phyloP scores from a whole-genome alignment of 805 yeast species.

The Saccharomycopsis guyanensis region DNA sequence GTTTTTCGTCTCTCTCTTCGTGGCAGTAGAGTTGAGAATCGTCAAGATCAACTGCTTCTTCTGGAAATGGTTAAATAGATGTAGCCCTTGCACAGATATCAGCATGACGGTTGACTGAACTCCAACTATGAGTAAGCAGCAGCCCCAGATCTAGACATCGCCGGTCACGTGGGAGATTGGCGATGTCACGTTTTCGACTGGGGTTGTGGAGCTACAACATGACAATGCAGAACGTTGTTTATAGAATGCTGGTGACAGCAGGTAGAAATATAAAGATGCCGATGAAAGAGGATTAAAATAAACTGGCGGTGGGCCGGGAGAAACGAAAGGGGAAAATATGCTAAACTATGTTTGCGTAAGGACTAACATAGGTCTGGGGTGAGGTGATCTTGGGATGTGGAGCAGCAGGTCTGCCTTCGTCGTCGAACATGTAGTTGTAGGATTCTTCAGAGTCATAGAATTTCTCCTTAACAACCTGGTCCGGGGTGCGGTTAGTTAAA shows the following conservation, averaged over 20 bases:
- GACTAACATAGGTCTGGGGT: no score
- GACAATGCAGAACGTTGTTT: no score
- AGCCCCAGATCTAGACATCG: no score
- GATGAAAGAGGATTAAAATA: no score
- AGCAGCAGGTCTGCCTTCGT: constrained; percentile 2
- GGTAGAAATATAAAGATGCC: no score
- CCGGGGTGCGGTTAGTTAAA: constrained; percentile 12
- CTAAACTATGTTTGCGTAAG: no score
- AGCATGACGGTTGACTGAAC: no score
- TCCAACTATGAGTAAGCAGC: no score
- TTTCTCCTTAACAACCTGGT: constrained; percentile 12
- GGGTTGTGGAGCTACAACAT: not conserved
- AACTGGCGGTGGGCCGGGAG: no score
- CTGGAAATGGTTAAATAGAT: constrained; percentile 23
- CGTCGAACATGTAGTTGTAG: constrained; percentile 12
- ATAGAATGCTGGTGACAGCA: no score
- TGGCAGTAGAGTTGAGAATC: constrained; percentile 82
- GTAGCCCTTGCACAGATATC: not conserved
- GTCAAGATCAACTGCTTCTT: constrained; percentile 72
- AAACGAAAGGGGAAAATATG: no score
- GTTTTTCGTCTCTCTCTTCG: constrained; percentile 84
- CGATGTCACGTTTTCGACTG: not conserved
- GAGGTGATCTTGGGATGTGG: constrained; percentile 5
- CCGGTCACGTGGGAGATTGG: not conserved
- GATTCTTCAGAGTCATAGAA: constrained; percentile 19